Evolutionary conservation across 768 basidiomycete genomes (phyloP).

Genomic region (Termitomyces sp.): DNA sequence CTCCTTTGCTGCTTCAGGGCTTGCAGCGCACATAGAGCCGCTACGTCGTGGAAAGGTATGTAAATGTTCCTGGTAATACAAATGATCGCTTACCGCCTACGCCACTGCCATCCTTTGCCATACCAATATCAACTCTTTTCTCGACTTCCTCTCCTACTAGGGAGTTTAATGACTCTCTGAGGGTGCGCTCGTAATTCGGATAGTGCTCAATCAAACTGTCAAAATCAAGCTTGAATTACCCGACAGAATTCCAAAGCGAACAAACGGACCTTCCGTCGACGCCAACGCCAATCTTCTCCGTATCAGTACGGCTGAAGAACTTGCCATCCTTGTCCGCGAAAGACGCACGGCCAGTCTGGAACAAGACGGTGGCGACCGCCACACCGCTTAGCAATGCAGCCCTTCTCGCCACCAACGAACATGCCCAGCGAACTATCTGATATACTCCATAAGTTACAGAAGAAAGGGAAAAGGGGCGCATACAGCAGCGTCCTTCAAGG

Average conservation of each 20-base stretch:
- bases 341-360: slow-evolving; percentile 74
- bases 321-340: slow-evolving; percentile 41
- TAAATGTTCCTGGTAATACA: slow-evolving; percentile 7
- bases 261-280: slow-evolving; percentile 81
- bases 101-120: slow-evolving; percentile 97
- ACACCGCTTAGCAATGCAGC: slow-evolving; percentile 84
- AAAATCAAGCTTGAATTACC: slow-evolving; percentile 3
- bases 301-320: slow-evolving; percentile 27
- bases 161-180: slow-evolving; percentile 71
- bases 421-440: slow-evolving; percentile 80
- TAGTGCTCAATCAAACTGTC: slow-evolving; percentile 87
- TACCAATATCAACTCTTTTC: slow-evolving; percentile 76
- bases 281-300: slow-evolving; percentile 71
- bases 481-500: slow-evolving; percentile 58
- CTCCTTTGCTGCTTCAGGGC: slow-evolving; percentile 56
- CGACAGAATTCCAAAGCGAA: background rate
- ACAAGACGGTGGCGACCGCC: slow-evolving; percentile 81
- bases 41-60: slow-evolving; percentile 35
- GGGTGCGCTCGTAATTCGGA: slow-evolving; percentile 75
- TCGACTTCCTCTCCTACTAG: slow-evolving; percentile 83
- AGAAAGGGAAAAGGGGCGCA: slow-evolving; percentile 14
- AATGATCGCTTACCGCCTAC: slow-evolving; percentile 78
- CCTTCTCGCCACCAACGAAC: slow-evolving; percentile 72
- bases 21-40: slow-evolving; percentile 85
- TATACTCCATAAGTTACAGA: slow-evolving; percentile 21